These are phyloP conservation scores for Pestalotiopsis sp. DNA, from an alignment of 2,329 filamentous ascomycete genomes.

Conservation along the genomic window DNA sequence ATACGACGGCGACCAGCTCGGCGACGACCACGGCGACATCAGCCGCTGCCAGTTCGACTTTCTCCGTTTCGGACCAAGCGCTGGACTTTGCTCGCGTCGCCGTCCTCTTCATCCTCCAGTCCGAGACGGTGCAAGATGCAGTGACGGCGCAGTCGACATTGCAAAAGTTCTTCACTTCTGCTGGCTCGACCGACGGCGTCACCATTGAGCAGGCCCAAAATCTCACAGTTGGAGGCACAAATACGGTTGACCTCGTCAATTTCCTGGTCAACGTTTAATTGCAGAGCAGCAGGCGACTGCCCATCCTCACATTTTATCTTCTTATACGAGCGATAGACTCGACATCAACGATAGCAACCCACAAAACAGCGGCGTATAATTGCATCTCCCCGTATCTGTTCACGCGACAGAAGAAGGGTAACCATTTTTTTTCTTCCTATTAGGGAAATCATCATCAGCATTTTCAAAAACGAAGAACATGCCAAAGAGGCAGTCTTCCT, in stretches of 20 bases:
- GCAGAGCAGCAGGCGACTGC: background rate
- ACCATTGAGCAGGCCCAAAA: conserved; percentile 39
- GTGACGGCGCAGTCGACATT: conserved; percentile 56
- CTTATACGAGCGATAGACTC: background rate
- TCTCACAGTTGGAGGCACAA: conserved; percentile 44
- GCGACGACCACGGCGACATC: conserved; percentile 20
- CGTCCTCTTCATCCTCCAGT: conserved; percentile 64
- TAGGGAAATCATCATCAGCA: background rate
- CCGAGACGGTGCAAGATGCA: conserved; percentile 52
- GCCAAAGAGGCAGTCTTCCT: conserved; percentile 5
- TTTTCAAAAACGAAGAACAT: background rate
- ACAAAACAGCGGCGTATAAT: background rate
- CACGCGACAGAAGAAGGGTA: background rate
- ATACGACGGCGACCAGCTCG: conserved; percentile 24
- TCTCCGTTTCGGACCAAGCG: conserved; percentile 55
- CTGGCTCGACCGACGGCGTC: conserved; percentile 30
- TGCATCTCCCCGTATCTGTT: background rate
- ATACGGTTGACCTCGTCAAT: conserved; percentile 53
- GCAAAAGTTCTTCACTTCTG: conserved; percentile 55
- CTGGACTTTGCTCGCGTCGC: conserved; percentile 67
- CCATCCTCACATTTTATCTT: background rate
- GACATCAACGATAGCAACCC: background rate
- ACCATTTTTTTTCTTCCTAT: background rate
- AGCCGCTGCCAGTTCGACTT: conserved; percentile 36
- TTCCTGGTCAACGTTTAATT: conserved; percentile 40